Evolutionary conservation across 345 rosid genomes (phyloP).

Genomic region (Sisymbrium irio): DNA sequence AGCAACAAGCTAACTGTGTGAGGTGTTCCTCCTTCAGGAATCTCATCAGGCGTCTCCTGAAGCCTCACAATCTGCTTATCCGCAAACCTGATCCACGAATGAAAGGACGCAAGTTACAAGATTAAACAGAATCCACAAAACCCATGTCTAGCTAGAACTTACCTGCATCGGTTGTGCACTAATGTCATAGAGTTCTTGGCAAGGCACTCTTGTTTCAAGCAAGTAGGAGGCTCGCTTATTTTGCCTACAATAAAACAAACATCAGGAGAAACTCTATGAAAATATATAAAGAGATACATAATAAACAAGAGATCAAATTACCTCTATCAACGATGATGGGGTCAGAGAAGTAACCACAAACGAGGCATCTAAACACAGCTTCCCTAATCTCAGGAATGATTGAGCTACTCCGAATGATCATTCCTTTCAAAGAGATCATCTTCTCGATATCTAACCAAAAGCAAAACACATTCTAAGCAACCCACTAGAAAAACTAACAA

Average conservation of each 20-base stretch:
- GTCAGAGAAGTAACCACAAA: conserved; percentile 82
- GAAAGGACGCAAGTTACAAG: background rate
- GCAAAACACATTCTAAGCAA: conserved; percentile 1
- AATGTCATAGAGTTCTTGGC: conserved; percentile 87
- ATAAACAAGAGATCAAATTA: conserved; percentile 31
- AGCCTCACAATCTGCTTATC: conserved; percentile 99
- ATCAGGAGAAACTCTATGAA: background rate
- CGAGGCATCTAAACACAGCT: conserved; percentile 86
- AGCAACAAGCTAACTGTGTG: conserved; percentile 95
- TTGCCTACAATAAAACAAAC: conserved; percentile 45
- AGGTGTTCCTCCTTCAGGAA: conserved; percentile 97
- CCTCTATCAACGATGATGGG: conserved; percentile 96
- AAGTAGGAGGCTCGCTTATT: conserved; percentile 71
- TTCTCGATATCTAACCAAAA: conserved; percentile 76
- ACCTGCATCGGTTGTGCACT: conserved; percentile 98
- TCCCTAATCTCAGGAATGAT: conserved; percentile 97
- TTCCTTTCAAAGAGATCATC: conserved; percentile 94
- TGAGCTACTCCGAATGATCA: conserved; percentile 90
- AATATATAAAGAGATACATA: background rate
- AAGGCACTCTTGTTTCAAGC: conserved; percentile 78
- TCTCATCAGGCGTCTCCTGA: conserved; percentile 97
- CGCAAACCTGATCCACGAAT: conserved; percentile 56
- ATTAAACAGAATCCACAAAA: no score
- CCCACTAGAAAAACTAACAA: background rate
- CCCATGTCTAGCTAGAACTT: no score